Evolutionary conservation across 805 yeast species (phyloP).

Genomic region (Candida hispaniensis): DNA sequence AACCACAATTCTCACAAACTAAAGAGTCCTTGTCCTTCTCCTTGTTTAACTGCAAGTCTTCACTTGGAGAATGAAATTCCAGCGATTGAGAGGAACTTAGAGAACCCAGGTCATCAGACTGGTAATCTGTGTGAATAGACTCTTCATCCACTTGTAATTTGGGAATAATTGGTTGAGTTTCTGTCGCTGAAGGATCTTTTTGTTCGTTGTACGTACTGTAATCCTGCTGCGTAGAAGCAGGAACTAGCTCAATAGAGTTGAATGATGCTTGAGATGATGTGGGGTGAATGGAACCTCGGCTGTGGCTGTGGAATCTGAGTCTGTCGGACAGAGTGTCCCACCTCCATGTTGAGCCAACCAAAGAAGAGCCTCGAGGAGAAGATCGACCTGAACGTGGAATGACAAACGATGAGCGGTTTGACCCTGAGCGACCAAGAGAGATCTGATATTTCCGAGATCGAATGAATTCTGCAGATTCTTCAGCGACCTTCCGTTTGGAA

Average conservation of each 20-base stretch:
- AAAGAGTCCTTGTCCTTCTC: slow-evolving; percentile 9
- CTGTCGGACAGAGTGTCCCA: too few species aligned
- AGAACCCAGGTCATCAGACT: slow-evolving; percentile 2
- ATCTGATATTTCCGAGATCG: slow-evolving; percentile 5
- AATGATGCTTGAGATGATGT: slow-evolving; percentile 2
- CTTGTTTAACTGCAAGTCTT: slow-evolving; percentile 5
- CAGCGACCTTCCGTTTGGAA: slow-evolving; percentile 22
- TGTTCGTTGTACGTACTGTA: too few species aligned
- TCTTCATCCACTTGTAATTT: slow-evolving; percentile 12
- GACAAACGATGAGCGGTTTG: too few species aligned
- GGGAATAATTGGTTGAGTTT: slow-evolving; percentile 1
- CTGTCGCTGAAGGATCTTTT: slow-evolving; percentile 4
- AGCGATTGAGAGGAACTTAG: slow-evolving; percentile 5
- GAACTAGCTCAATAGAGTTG: slow-evolving; percentile 3
- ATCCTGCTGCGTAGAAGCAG: too few species aligned
- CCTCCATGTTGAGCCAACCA: slow-evolving; percentile 4
- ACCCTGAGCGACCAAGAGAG: slow-evolving; percentile 8
- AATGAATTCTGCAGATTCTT: slow-evolving; percentile 16
- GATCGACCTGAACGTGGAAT: slow-evolving; percentile 15
- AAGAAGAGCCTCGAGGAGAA: slow-evolving; percentile 12
- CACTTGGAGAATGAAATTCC: too few species aligned
- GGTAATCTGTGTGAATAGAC: background rate
- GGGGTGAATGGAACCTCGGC: slow-evolving; percentile 8
- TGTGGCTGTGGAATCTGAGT: too few species aligned
- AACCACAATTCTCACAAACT: slow-evolving; percentile 13